A percentile compares a stretch with the other conserved stretches of the same genome.
phyloP scores from a whole-genome alignment of 2,329 filamentous ascomycete genomes.

The Drechslerella coelobrocha region DNA sequence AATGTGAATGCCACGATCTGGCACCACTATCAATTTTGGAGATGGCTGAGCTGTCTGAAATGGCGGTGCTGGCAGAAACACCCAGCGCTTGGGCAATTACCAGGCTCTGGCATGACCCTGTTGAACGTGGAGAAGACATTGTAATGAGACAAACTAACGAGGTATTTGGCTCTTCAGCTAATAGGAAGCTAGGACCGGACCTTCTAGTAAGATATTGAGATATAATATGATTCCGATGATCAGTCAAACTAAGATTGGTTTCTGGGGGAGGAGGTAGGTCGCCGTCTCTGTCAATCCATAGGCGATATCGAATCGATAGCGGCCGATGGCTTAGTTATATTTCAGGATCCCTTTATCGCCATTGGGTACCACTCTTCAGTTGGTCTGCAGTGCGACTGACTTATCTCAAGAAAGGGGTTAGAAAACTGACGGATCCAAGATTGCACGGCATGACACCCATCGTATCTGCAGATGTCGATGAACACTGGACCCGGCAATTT shows the following conservation, averaged over 20 bases:
- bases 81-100: constrained; percentile 21
- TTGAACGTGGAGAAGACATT: constrained; percentile 34
- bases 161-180: neutral
- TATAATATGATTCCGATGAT: neutral
- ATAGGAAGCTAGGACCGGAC: neutral
- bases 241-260: too few species aligned
- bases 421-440: constrained; percentile 4
- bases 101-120: constrained; percentile 35
- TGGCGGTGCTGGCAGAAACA: constrained; percentile 15
- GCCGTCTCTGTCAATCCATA: neutral
- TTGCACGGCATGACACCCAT: constrained; percentile 15
- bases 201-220: neutral
- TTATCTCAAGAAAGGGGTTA: constrained; percentile 34
- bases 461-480: constrained; percentile 24
- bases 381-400: neutral
- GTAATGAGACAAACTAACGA: neutral
- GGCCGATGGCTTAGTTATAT: constrained; percentile 44
- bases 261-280: neutral
- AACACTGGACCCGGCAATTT: constrained; percentile 17
- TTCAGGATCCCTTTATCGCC: neutral
- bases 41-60: constrained; percentile 21
- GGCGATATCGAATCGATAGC: neutral
- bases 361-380: constrained; percentile 20
- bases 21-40: constrained; percentile 24
- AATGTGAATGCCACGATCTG: constrained; percentile 18